Evolutionary conservation across 257 asterid genomes (phyloP), one percentile per base, ranked within the genome.

Genomic region (Thymus quinquecostatus): DNA sequence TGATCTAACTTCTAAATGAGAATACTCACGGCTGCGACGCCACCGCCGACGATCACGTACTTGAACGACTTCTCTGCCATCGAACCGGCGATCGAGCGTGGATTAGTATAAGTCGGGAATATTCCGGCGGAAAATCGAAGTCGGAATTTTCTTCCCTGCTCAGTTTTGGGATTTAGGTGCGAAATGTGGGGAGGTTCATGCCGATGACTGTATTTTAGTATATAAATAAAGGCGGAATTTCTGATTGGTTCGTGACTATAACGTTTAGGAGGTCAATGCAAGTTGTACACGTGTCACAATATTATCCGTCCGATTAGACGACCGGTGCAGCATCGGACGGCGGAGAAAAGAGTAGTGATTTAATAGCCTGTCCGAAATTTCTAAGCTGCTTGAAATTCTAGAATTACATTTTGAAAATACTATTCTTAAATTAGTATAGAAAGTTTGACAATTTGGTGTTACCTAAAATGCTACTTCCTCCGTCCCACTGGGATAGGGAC

Each of bases 11-110:
- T n/a, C n/a, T n/a, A 62, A 68, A 30, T 7, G 47, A 10, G 3
- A 38, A 66, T 69, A 88, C 98, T 85, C 82, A 93, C 98, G 5
- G 89, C 97, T 49, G 96, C 76, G 61, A 93, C 97, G 33, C 98
- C 97, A 40, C 98, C 97, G 6, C 98, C 98, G 38, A 90, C 28
- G 84, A 93, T 93, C 83, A 93, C 93, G 82, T 90, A 93, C 80
- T 90, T 90, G 87, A 88, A 88, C 4, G 86, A 81, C 71, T 86
- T 93, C 80, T 83, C 95, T 1, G 96, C 90, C 98, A 90, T 90
- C 43, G 73, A 69, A 54, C 54, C 65, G 45, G 58, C 33, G 59
- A 29, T n/a, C 49, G 58, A 8, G 28, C 8, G 27, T 14, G 32
- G 69, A 71, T 66, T 50, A 11, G 9, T 61, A 72, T 34, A 48